A percentile compares a stretch with the other conserved stretches of the same genome.
Evolutionary conservation across 768 basidiomycete genomes (phyloP).

Genomic region (Lactarius hengduanensis): DNA sequence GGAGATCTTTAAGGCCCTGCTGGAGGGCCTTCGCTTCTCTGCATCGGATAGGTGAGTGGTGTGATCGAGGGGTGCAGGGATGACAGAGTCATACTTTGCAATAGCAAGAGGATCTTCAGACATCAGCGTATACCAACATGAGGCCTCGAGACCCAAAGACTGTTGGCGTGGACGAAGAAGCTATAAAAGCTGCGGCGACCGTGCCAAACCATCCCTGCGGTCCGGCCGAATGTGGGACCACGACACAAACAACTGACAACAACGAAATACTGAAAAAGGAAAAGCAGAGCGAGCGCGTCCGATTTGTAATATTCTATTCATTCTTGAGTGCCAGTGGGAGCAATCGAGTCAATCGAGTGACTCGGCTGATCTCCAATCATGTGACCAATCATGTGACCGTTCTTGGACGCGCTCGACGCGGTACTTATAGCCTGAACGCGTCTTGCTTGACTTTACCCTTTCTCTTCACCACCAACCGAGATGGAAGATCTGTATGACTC

Average conservation of each 20-base stretch:
- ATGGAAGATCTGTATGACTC: conserved; percentile 22
- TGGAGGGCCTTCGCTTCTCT: conserved; percentile 82
- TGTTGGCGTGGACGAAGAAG: conserved; percentile 11
- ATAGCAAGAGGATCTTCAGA: conserved; percentile 43
- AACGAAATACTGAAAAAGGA: background rate
- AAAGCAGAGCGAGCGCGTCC: no score
- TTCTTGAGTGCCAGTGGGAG: no score
- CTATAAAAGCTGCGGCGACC: conserved; percentile 1
- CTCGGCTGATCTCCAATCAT: background rate
- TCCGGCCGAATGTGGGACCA: background rate
- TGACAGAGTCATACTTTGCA: conserved; percentile 36
- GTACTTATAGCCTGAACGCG: background rate
- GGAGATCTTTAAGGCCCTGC: conserved; percentile 68
- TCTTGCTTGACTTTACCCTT: background rate
- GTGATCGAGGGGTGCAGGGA: conserved; percentile 25
- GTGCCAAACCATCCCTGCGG: conserved; percentile 4
- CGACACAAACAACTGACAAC: background rate
- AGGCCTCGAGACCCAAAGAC: conserved; percentile 3
- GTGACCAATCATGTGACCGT: conserved; percentile 8
- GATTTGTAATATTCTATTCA: no score
- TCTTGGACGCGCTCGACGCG: background rate
- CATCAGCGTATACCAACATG: conserved; percentile 34
- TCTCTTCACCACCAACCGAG: background rate
- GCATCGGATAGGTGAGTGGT: conserved; percentile 17
- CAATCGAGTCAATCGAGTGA: no score